Evolutionary conservation across 2,329 filamentous ascomycete species (phyloP).

Genomic region (Aspergillus pseudoglaucus): DNA sequence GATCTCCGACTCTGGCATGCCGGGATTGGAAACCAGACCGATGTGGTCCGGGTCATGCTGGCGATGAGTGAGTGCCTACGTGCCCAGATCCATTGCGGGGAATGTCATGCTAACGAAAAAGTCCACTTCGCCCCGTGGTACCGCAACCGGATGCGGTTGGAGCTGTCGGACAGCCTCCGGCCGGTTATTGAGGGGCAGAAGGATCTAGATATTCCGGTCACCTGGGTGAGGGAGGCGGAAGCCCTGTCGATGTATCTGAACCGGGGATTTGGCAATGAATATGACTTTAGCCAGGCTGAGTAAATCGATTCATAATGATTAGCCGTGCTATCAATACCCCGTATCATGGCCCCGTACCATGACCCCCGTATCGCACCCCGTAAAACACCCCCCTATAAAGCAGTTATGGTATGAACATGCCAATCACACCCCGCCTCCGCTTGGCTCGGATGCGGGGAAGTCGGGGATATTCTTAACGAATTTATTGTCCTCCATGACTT

Average conservation of each 20-base stretch:
- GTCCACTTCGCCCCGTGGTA: constrained; percentile 55
- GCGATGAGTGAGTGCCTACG: constrained; percentile 38
- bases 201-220: constrained; percentile 46
- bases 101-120: constrained; percentile 2
- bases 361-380: no score
- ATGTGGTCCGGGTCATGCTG: constrained; percentile 51
- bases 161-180: constrained; percentile 47
- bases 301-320: no score
- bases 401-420: no score
- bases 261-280: constrained; percentile 55
- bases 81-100: neutral
- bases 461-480: neutral
- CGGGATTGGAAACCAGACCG: constrained; percentile 53
- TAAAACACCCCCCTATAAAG: no score
- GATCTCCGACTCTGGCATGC: constrained; percentile 60
- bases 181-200: constrained; percentile 38
- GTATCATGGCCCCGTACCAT: no score
- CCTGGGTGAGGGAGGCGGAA: constrained; percentile 42
- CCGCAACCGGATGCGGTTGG: constrained; percentile 52
- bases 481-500: neutral
- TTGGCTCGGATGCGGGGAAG: neutral
- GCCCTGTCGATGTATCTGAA: constrained; percentile 47
- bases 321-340: no score
- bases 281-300: constrained; percentile 51
- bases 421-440: neutral